Percentiles rank a stretch among this genome's conserved stretches.
Conservation (phyloP, 768 basidiomycete species). For the Cystobasidiopsis lactophilus region DNA sequence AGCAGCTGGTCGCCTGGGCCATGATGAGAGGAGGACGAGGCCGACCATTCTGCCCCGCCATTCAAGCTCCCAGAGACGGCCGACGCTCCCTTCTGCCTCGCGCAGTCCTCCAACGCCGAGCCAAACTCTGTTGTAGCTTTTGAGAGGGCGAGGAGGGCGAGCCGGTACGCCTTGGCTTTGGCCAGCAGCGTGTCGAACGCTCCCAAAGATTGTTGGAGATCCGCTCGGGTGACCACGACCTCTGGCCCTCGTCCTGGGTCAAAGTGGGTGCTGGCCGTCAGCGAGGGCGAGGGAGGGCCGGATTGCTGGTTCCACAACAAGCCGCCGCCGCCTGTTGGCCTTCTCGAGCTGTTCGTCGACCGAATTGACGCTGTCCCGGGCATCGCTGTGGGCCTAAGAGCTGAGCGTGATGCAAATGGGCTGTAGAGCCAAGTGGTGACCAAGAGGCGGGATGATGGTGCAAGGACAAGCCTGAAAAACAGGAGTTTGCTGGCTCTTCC, state of each 20-base stretch:
- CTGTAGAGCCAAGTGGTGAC: too few relatives aligned
- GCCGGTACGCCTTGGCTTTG: slow-evolving; percentile 6
- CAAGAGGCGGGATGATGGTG: too few relatives aligned
- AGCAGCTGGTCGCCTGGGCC: slow-evolving; percentile 7
- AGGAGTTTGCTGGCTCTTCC: too few relatives aligned
- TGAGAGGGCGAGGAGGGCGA: slow-evolving; percentile 6
- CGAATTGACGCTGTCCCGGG: too few relatives aligned
- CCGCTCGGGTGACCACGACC: neutral
- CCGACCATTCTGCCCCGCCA: neutral
- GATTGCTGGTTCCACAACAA: too few relatives aligned
- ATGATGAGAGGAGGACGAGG: neutral
- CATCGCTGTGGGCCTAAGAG: too few relatives aligned
- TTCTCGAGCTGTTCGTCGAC: too few relatives aligned
- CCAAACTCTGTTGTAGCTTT: slow-evolving; percentile 8
- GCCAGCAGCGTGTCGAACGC: slow-evolving; percentile 5
- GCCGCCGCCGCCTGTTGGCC: too few relatives aligned
- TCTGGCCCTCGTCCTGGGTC: neutral
- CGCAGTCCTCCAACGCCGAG: slow-evolving; percentile 9
- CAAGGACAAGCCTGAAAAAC: too few relatives aligned
- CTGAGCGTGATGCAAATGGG: too few relatives aligned
- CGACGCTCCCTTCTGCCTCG: slow-evolving; percentile 10
- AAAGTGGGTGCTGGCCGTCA: too few relatives aligned
- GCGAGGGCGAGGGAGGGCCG: too few relatives aligned
- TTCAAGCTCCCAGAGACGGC: slow-evolving; percentile 1
- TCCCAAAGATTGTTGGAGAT: slow-evolving; percentile 4